Percentiles rank a stretch among this genome's conserved stretches.
These are phyloP conservation scores for Aspergillus brunneoviolaceus DNA, from an alignment of 2,329 filamentous ascomycete genomes.

Conservation along the genomic window DNA sequence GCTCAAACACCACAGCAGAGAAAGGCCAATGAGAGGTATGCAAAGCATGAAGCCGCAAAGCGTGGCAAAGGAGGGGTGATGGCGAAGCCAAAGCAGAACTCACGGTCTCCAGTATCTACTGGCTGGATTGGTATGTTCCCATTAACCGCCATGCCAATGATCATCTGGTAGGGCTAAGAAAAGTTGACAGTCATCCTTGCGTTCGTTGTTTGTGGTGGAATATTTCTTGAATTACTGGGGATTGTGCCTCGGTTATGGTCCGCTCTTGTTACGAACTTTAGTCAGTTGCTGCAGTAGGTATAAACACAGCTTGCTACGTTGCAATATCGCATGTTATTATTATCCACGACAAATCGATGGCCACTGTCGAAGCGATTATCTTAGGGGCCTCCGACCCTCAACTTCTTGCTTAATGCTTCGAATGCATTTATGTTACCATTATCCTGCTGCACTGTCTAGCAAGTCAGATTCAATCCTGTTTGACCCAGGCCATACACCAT, in stretches of 20 bases:
- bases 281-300: slow-evolving; percentile 23
- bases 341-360: neutral
- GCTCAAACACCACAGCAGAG: slow-evolving; percentile 67
- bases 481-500: neutral
- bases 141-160: neutral
- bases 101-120: slow-evolving; percentile 56
- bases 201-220: slow-evolving; percentile 63
- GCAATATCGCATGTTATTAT: neutral
- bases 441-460: neutral
- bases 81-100: slow-evolving; percentile 49
- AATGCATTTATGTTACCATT: neutral
- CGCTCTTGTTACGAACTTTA: slow-evolving; percentile 29
- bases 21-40: slow-evolving; percentile 62
- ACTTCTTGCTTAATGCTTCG: neutral
- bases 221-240: slow-evolving; percentile 58
- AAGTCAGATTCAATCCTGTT: neutral
- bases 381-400: neutral
- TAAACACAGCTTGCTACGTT: slow-evolving; percentile 9
- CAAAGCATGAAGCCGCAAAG: slow-evolving; percentile 59
- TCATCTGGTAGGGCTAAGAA: slow-evolving; percentile 15
- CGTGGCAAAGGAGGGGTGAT: slow-evolving; percentile 54
- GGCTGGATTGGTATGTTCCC: slow-evolving; percentile 59
- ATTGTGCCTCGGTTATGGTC: slow-evolving; percentile 44
- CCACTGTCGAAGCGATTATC: neutral
- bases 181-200: slow-evolving; percentile 54